These are phyloP conservation scores for Polyporus arcularius DNA, from an alignment of 768 basidiomycete species.

Conservation along the genomic window DNA sequence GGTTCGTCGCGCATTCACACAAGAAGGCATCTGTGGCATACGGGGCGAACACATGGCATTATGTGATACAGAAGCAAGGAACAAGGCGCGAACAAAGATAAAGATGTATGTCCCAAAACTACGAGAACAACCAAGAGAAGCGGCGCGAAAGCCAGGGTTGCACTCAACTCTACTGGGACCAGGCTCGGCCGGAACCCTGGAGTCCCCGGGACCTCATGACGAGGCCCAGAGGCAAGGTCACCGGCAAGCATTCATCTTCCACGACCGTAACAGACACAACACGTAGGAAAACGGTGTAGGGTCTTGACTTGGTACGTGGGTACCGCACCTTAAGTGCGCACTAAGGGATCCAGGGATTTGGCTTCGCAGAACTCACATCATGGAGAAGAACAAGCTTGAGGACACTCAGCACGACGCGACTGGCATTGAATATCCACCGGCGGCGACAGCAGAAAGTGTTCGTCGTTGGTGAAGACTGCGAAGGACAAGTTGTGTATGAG, in stretches of 20 bases:
- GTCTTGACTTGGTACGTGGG: constrained; percentile 72
- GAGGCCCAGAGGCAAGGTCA: constrained; percentile 48
- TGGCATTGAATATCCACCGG: too few relatives aligned
- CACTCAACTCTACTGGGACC: constrained; percentile 68
- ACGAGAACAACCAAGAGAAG: constrained; percentile 47
- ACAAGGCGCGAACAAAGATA: constrained; percentile 28
- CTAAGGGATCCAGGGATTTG: not conserved
- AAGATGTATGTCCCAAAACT: constrained; percentile 68
- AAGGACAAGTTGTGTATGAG: too few relatives aligned
- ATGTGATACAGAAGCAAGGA: not conserved
- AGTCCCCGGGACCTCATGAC: constrained; percentile 57
- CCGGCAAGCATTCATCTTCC: constrained; percentile 52
- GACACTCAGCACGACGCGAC: too few relatives aligned
- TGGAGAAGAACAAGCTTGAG: too few relatives aligned
- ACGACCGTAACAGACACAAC: constrained; percentile 74
- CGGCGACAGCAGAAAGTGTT: too few relatives aligned
- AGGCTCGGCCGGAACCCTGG: constrained; percentile 43
- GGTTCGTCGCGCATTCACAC: not conserved
- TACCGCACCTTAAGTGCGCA: not conserved
- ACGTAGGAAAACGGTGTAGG: constrained; percentile 41
- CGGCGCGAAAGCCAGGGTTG: constrained; percentile 30
- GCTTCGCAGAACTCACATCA: too few relatives aligned
- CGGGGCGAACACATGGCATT: not conserved
- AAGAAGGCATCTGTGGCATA: not conserved
- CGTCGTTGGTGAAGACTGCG: too few relatives aligned